Percentiles rank a stretch among this genome's conserved stretches.
Conservation (phyloP, 176 grass and related monocot genomes). For the Carex scoparia region DNA sequence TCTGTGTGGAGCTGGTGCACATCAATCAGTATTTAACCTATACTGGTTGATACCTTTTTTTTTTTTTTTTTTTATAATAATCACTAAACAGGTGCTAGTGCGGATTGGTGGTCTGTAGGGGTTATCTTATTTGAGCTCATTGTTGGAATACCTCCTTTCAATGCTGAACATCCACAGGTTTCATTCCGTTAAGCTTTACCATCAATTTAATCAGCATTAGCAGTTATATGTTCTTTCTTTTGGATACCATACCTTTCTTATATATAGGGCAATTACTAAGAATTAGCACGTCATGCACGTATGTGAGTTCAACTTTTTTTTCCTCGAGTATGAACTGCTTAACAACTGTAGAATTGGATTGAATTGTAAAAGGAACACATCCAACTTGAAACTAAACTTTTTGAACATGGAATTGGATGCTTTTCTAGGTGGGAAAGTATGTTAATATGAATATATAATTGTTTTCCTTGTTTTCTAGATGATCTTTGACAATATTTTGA, state of each 20-base stretch:
- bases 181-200: neutral
- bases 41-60: neutral
- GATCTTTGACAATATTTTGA: constrained; percentile 99
- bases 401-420: neutral
- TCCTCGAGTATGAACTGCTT: neutral
- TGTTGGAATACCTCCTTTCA: constrained; percentile 99
- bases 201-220: neutral
- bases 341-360: neutral
- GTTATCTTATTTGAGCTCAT: constrained; percentile 98
- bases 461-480: constrained; percentile 57
- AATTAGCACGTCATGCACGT: neutral
- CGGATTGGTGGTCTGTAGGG: constrained; percentile 99
- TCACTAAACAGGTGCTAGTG: constrained; percentile 70
- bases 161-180: constrained; percentile 97
- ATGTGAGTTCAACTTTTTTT: neutral
- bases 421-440: neutral
- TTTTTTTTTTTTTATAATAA: constrained; percentile 16
- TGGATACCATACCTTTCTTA: neutral
- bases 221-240: constrained; percentile 2
- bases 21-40: neutral
- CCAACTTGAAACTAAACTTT: neutral
- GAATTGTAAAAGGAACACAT: neutral
- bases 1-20: neutral
- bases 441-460: constrained; percentile 34
- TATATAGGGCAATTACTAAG: neutral